Percentiles rank a stretch among this genome's conserved stretches.
Conservation (phyloP, 805 yeast species). For the Debaryomyces hansenii region DNA sequence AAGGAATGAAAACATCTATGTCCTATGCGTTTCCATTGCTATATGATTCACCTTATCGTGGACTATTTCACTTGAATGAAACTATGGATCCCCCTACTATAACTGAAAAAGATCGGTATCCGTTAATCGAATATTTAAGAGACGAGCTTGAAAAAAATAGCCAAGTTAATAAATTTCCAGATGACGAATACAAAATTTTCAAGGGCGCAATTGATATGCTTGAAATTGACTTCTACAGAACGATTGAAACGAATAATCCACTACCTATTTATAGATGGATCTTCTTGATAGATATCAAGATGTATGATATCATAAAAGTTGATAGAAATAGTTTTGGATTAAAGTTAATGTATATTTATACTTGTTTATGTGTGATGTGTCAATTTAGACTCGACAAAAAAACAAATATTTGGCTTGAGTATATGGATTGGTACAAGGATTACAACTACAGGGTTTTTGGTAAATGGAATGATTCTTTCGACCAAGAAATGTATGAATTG, state of each 20-base stretch:
- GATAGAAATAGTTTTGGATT: constrained; percentile 20
- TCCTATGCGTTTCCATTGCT: constrained; percentile 8
- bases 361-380: constrained; percentile 17
- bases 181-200: constrained; percentile 1
- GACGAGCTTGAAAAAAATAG: neutral
- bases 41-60: constrained; percentile 4
- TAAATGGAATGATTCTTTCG: constrained; percentile 11
- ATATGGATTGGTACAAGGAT: constrained; percentile 14
- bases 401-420: constrained; percentile 23
- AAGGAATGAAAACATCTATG: constrained; percentile 13
- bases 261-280: constrained; percentile 27
- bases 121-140: constrained; percentile 6
- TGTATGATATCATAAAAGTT: constrained; percentile 14
- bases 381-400: constrained; percentile 16
- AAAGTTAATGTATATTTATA: constrained; percentile 21
- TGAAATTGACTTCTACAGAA: constrained; percentile 12
- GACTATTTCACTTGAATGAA: constrained; percentile 4
- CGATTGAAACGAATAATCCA: constrained; percentile 17
- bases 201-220: constrained; percentile 11
- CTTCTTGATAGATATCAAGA: constrained; percentile 14
- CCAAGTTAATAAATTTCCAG: neutral
- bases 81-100: neutral
- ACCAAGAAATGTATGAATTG: constrained; percentile 1
- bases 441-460: constrained; percentile 10
- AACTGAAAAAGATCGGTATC: neutral